These are phyloP conservation scores for Phytophthora gonapodyides DNA, from an alignment of 352 stramenopile genomes.

Conservation along the genomic window DNA sequence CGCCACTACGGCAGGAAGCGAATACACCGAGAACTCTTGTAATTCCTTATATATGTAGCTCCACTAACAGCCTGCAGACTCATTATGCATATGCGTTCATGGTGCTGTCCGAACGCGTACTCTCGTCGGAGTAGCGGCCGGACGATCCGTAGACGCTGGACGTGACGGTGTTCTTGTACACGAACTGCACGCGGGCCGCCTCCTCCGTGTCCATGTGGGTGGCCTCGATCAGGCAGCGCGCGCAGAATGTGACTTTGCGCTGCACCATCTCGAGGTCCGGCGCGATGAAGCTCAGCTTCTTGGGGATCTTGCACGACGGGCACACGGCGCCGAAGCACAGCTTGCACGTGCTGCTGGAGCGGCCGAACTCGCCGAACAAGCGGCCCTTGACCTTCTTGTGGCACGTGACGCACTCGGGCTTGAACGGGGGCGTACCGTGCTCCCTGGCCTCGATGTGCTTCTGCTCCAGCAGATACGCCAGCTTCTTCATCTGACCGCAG, in stretches of 20 bases:
- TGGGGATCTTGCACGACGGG: conserved; percentile 25
- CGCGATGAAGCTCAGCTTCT: conserved; percentile 37
- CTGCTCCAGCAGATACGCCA: conserved; percentile 25
- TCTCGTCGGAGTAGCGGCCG: conserved; percentile 20
- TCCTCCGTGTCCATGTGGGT: conserved; percentile 30
- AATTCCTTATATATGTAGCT: conserved; percentile 19
- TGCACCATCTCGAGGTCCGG: conserved; percentile 28
- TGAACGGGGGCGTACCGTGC: conserved; percentile 4
- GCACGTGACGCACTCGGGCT: conserved; percentile 30
- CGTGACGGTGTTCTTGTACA: conserved; percentile 21
- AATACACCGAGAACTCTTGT: conserved; percentile 1
- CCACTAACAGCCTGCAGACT: neutral
- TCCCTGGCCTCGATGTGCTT: conserved; percentile 16
- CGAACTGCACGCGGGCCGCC: conserved; percentile 26
- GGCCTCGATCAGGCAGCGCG: conserved; percentile 32
- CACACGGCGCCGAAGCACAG: conserved; percentile 33
- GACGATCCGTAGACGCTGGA: conserved; percentile 27
- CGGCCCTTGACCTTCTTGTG: conserved; percentile 21
- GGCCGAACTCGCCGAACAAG: conserved; percentile 19
- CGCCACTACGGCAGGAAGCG: neutral
- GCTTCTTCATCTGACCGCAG: conserved; percentile 33
- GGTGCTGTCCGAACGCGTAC: conserved; percentile 23
- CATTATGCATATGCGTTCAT: conserved; percentile 9
- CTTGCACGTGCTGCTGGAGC: conserved; percentile 22
- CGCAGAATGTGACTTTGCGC: conserved; percentile 39